Base-by-base conservation (phyloP, 2,329 filamentous ascomycete genomes). In the Fusarium albidum region DNA sequence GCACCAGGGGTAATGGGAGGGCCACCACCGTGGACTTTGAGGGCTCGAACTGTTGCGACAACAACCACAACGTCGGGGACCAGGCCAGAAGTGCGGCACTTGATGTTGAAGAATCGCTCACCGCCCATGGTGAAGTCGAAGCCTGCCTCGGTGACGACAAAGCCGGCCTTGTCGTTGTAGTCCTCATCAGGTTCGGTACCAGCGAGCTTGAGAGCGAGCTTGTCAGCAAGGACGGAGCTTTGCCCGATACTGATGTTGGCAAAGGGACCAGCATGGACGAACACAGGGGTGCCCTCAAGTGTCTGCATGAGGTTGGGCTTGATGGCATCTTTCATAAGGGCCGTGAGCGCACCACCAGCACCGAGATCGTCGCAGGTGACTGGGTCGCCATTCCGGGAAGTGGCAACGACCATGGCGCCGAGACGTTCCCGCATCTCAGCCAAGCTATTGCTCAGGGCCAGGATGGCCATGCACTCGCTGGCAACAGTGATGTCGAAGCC, bases 41-140 rank as follows among this genome's bases (percentile, higher is more conserved):
- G 82, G 7, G 95, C 95, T 64, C 95, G 89, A 38, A 99, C 91
- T 3, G 95, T 99, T 18, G 95, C 94, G 31, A 99, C 95, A 53
- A 99, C 88, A 37, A 99, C 92, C 7, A 96, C 93, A 2, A 92
- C 91, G 69, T 99, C 95, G 3, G 95, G 95, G 3, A 92, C 86
- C 38, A 99, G 87, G 18, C 94, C 94, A 6, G 94, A 97, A 9
- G 92, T 90, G 55, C 95, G 90, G 79, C 95, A 98, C 83, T 99
- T 99, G 82, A 99, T 98, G 81, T 99, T 98, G 86, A 99, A 98
- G 83, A 99, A 99, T 45, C 95, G 90, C 82, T 99, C 95, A 59
- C 95, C 95, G 61, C 95, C 95, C 95, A 99, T 99, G 68, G 95
- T 98, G 78, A 99, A 99, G 76, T 99, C 95, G 74, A 99, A 99